phyloP scores from a whole-genome alignment of 2,329 filamentous ascomycete species.

The Torrubiella hemipterigena region DNA sequence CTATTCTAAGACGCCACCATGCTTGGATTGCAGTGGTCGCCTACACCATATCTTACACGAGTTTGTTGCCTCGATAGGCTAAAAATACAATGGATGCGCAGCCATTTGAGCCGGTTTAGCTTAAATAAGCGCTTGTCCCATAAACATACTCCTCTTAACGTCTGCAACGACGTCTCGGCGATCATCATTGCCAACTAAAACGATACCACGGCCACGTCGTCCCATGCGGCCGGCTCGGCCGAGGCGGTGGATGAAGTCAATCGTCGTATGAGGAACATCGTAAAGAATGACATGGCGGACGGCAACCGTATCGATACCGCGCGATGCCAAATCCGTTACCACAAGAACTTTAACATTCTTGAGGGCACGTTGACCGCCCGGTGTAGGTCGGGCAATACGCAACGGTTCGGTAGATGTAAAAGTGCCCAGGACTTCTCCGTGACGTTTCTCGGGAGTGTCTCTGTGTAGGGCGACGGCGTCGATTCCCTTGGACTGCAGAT shows the following conservation, averaged over 20 bases:
- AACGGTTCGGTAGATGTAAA: conserved; percentile 50
- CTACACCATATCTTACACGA: too few relatives aligned
- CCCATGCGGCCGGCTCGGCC: conserved; percentile 90
- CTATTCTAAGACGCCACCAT: too few relatives aligned
- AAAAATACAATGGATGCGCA: neutral
- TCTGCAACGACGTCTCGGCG: conserved; percentile 83
- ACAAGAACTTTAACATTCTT: conserved; percentile 83
- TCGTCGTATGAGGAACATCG: conserved; percentile 94
- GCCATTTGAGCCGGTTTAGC: too few relatives aligned
- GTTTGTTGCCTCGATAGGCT: neutral
- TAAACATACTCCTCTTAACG: conserved; percentile 81
- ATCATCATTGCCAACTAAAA: conserved; percentile 82
- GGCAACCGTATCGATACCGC: conserved; percentile 87
- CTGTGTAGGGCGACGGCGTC: conserved; percentile 76
- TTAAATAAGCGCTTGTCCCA: conserved; percentile 65
- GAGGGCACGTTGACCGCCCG: conserved; percentile 37
- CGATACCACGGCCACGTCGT: conserved; percentile 74
- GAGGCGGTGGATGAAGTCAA: conserved; percentile 95
- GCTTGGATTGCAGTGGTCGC: too few relatives aligned
- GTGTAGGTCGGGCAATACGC: conserved; percentile 15
- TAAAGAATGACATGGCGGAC: conserved; percentile 89
- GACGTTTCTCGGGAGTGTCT: conserved; percentile 67
- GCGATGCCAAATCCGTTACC: conserved; percentile 81
- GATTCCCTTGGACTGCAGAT: conserved; percentile 73
- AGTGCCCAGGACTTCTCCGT: conserved; percentile 61